A percentile compares a stretch with the other conserved stretches of the same genome.
Evolutionary conservation across 2,329 filamentous ascomycete genomes (phyloP).

Genomic region (Cercospora sp.): DNA sequence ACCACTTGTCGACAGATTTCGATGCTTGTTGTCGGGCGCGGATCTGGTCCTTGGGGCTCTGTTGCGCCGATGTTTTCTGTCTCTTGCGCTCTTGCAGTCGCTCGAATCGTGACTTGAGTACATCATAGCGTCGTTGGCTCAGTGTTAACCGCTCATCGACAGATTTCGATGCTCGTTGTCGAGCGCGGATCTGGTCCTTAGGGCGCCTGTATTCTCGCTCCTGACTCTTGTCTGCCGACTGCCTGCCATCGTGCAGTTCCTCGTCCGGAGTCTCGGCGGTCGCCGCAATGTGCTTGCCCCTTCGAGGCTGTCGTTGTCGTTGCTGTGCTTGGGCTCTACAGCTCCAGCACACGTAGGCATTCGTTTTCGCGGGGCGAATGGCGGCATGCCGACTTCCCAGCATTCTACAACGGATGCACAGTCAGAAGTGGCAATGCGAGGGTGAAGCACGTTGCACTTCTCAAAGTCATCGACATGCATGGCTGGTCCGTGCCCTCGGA

Average conservation of each 20-base stretch:
- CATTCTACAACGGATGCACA: slow-evolving; percentile 12
- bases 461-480: neutral
- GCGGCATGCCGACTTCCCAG: slow-evolving; percentile 23
- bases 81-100: neutral
- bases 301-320: neutral
- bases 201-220: neutral
- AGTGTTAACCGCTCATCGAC: neutral
- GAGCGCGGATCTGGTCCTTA: neutral
- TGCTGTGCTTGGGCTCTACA: slow-evolving; percentile 22
- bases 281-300: neutral
- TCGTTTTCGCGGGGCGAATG: slow-evolving; percentile 16
- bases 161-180: neutral
- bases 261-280: neutral
- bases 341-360: slow-evolving; percentile 31
- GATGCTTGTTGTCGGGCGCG: neutral
- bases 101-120: neutral
- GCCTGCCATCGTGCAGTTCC: neutral
- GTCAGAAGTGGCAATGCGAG: neutral
- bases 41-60: neutral
- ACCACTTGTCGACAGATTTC: neutral
- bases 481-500: neutral
- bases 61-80: neutral
- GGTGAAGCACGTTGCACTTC: neutral
- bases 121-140: neutral
- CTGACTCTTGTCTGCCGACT: neutral